Conservation (phyloP, 2,329 filamentous ascomycete species). For the Lecanicillium sp. region DNA sequence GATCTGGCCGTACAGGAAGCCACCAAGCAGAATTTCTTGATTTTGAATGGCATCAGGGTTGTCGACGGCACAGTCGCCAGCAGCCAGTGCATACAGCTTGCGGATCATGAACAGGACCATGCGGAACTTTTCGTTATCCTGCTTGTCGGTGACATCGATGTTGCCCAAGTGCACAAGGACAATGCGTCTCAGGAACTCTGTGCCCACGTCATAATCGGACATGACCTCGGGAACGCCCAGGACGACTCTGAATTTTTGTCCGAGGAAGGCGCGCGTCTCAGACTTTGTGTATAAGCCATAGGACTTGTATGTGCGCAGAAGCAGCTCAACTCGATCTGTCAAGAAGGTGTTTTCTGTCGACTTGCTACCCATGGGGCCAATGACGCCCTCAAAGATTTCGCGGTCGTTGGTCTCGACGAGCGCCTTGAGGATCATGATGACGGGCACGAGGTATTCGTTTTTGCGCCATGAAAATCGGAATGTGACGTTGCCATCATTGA, state of each 20-base stretch:
- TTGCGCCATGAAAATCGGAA: constrained; percentile 98
- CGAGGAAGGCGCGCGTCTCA: constrained; percentile 79
- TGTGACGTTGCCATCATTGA: constrained; percentile 91
- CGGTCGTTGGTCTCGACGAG: constrained; percentile 92
- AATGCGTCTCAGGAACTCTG: constrained; percentile 82
- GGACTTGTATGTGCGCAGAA: constrained; percentile 87
- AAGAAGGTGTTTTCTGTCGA: constrained; percentile 84
- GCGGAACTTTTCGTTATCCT: constrained; percentile 88
- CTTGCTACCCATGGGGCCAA: constrained; percentile 69
- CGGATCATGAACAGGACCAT: constrained; percentile 93
- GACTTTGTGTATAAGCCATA: constrained; percentile 77
- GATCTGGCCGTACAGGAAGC: constrained; percentile 91
- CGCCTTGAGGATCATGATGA: constrained; percentile 95
- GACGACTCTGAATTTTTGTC: constrained; percentile 84
- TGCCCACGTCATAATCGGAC: constrained; percentile 81
- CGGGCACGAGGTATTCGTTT: constrained; percentile 90
- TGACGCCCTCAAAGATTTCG: constrained; percentile 90
- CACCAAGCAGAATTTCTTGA: constrained; percentile 88
- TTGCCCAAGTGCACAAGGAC: constrained; percentile 89
- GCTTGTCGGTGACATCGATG: constrained; percentile 70
- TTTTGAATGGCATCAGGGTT: constrained; percentile 96
- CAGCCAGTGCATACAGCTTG: constrained; percentile 88
- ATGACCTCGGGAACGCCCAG: constrained; percentile 77
- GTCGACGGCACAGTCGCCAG: constrained; percentile 86
- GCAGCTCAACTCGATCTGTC: constrained; percentile 85